Evolutionary conservation across 495 filamentous ascomycete species (phyloP), one percentile per base, ranked within the genome.

Genomic region (Aspergillus olivimuriae): DNA sequence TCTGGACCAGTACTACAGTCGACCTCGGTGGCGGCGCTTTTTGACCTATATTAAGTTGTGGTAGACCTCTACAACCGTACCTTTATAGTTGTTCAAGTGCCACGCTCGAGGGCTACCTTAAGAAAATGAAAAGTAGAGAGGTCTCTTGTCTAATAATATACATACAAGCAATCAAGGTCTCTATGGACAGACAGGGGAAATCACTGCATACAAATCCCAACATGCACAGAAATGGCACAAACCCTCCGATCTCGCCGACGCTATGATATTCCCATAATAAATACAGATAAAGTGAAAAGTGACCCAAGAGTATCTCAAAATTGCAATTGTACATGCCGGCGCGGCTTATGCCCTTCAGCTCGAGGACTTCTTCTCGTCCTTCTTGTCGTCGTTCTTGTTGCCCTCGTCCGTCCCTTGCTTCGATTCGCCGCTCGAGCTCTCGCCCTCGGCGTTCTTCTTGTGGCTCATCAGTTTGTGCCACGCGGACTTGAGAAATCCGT

Each of bases 401-500:
- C 55, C 56, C 17, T 81, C 72, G 15, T 60, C 57, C 21, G 63
- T 53, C 21, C 60, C 60, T 18, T 69, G 60, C 45, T 44, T 52
- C 18, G 67, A 55, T 9, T 62, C 50, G 19, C 42, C 52, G 38
- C 57, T 56, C 4, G 52, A 64, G 36, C 55, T 60, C 45, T 66
- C 60, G 30, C 60, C 45, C 12, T 61, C 62, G 22, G 60, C 22
- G 28, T 80, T 68, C 24, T 77, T 74, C 37, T 82, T 78, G 50
- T 91, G 81, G 51, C 87, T 83, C 35, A 83, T 94, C 22, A 97
- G 57, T 47, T 79, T 86, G 54, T 95, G 83, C 90, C 90, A 96
- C 34, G 90, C 77, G 14, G 81, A 82, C 61, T 89, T 94, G 36
- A 96, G 65, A 56, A 95, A 91, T 7, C 89, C 85, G 66, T 92